Evolutionary conservation across 1,139 yeast species (phyloP).

Genomic region (Candida sanyaensis): DNA sequence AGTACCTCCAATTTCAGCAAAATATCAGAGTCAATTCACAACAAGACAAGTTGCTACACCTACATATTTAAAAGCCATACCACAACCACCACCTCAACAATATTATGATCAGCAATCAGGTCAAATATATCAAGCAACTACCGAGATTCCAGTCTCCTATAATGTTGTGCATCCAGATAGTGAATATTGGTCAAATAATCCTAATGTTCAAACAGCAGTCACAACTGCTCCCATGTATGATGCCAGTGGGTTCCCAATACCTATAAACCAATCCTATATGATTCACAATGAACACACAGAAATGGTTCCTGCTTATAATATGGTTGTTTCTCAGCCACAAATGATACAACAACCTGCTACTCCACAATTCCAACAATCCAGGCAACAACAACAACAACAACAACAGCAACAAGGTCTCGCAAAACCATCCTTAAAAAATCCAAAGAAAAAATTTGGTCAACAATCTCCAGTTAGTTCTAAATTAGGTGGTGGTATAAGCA

Average conservation of each 20-base stretch:
- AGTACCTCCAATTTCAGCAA: conserved; percentile 21
- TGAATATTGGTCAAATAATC: conserved; percentile 23
- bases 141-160: conserved; percentile 9
- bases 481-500: conserved; percentile 8
- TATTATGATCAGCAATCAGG: conserved; percentile 14
- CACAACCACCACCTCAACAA: conserved; percentile 14
- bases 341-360: not conserved
- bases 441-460: conserved; percentile 3
- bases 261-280: conserved; percentile 9
- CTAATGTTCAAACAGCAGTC: conserved; percentile 6
- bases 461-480: not conserved
- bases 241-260: conserved; percentile 8
- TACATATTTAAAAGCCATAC: conserved; percentile 11
- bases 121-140: conserved; percentile 11
- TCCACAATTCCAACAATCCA: conserved; percentile 4
- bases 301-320: conserved; percentile 7
- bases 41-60: conserved; percentile 16
- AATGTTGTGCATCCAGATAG: conserved; percentile 18
- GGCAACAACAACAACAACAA: conserved; percentile 2
- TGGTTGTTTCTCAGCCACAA: not conserved
- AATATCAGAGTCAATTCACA: conserved; percentile 16
- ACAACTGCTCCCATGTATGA: conserved; percentile 11
- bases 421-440: not conserved
- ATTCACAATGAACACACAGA: conserved; percentile 9
- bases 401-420: not conserved